A percentile compares a stretch with the other conserved stretches of the same genome.
Evolutionary conservation across 192 early-diverging fungal species (phyloP).

Genomic region (Dissophora ornata): DNA sequence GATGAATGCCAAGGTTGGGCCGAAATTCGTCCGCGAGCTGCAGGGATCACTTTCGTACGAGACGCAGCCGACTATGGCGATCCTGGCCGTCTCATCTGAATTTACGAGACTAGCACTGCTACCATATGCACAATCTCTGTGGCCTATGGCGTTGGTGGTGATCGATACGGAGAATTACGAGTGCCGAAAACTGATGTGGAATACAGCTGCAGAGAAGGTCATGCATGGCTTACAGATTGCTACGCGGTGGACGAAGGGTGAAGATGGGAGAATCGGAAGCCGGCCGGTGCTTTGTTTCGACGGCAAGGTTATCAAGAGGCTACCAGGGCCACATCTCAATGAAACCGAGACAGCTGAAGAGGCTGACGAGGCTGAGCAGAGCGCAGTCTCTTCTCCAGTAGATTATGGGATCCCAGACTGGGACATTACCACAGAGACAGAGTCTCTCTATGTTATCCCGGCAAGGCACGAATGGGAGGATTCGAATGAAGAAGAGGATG

Average conservation of each 20-base stretch:
- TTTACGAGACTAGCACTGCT: conserved; percentile 29
- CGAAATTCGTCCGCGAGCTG: conserved; percentile 42
- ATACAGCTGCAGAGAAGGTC: conserved; percentile 39
- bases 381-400: background rate
- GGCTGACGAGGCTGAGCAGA: background rate
- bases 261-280: background rate
- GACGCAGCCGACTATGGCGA: conserved; percentile 45
- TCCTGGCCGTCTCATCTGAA: conserved; percentile 30
- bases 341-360: background rate
- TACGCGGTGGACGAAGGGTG: background rate
- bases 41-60: conserved; percentile 44
- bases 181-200: conserved; percentile 46
- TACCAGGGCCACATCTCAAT: conserved; percentile 38
- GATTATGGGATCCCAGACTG: conserved; percentile 21
- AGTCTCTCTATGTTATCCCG: conserved; percentile 20
- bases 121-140: conserved; percentile 36
- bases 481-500: background rate
- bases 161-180: conserved; percentile 24
- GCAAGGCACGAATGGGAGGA: background rate
- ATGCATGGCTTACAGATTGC: conserved; percentile 44
- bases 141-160: conserved; percentile 47
- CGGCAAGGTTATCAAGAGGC: conserved; percentile 8
- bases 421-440: conserved; percentile 15
- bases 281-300: conserved; percentile 39
- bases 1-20: conserved; percentile 29